These are phyloP conservation scores for Cucumis sativus DNA, from an alignment of 306 rosid species.

Conservation along the genomic window Cucumber_9930_V3 NC_026661.2:21732001-21732500, in stretches of 20 bases:
- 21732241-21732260: slow-evolving; percentile 19
- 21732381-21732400: too few species aligned
- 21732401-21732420: too few species aligned
- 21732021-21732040: slow-evolving; percentile 16
- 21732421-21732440: too few species aligned
- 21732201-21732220: slow-evolving; percentile 47
- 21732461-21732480: too few species aligned
- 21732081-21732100: slow-evolving; percentile 21
- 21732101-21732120: slow-evolving; percentile 13
- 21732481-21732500: too few species aligned
- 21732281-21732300: too few species aligned
- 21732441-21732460: too few species aligned
- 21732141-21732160: slow-evolving; percentile 5
- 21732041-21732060: slow-evolving; percentile 28
- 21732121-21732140: slow-evolving; percentile 33
- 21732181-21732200: slow-evolving; percentile 32
- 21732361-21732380: too few species aligned
- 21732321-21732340: too few species aligned
- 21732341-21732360: too few species aligned
- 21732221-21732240: slow-evolving; percentile 41
- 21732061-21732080: slow-evolving; percentile 36
- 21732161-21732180: slow-evolving; percentile 17
- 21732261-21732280: too few species aligned
- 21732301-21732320: too few species aligned
- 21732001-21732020: slow-evolving; percentile 7